phyloP scores from a whole-genome alignment of 2,329 filamentous ascomycete species.

The Macrophomina pseudophaseolina region DNA sequence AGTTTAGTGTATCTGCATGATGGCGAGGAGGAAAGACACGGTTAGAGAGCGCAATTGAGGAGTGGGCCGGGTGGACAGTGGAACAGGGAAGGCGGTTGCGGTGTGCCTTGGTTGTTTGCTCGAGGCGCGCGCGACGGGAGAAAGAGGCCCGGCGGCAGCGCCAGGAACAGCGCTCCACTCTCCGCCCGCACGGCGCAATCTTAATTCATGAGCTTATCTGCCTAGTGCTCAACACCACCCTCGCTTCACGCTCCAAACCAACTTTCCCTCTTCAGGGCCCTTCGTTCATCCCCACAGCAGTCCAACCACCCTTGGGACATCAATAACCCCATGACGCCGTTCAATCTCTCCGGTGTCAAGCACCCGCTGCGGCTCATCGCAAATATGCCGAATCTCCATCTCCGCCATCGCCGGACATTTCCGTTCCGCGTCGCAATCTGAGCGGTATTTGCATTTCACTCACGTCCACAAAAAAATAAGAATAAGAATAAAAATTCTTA shows the following conservation, averaged over 20 bases:
- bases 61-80: not conserved
- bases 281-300: no score
- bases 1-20: not conserved
- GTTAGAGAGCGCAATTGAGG: not conserved
- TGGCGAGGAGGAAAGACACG: not conserved
- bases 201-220: slow-evolving; percentile 14
- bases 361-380: not conserved
- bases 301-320: no score
- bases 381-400: not conserved
- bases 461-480: no score
- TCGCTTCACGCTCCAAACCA: not conserved
- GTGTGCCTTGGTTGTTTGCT: slow-evolving; percentile 4
- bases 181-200: slow-evolving; percentile 11
- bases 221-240: slow-evolving; percentile 10
- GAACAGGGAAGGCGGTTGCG: slow-evolving; percentile 13
- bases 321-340: no score
- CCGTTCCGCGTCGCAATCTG: no score
- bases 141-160: not conserved
- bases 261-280: no score
- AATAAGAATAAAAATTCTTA: no score
- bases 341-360: no score
- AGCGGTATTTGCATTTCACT: no score
- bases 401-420: not conserved
- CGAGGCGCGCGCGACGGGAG: not conserved
- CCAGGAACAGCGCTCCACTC: slow-evolving; percentile 4